phyloP scores from a whole-genome alignment of 179 eudicot species.

The Nepenthes alata region DNA sequence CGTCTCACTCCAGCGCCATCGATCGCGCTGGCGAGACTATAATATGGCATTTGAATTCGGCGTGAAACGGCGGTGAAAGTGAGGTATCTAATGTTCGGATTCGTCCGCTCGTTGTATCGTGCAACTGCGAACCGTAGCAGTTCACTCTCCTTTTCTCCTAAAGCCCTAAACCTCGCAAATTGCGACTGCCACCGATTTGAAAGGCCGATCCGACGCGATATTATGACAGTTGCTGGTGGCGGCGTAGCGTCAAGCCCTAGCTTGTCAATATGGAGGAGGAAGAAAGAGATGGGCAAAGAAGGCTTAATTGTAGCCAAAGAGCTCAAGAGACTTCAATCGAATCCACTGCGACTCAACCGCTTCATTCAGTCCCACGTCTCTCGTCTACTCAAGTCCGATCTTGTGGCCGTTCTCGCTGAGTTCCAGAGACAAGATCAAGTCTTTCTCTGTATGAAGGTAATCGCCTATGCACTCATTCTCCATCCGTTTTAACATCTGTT shows the following conservation, averaged over 20 bases:
- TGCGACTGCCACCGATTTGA: neutral
- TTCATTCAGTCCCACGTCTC: conserved; percentile 57
- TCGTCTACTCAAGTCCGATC: conserved; percentile 68
- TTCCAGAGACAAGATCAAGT: conserved; percentile 83
- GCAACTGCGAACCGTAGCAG: neutral
- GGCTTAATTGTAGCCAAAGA: conserved; percentile 74
- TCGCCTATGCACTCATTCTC: too few relatives aligned
- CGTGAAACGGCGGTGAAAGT: too few relatives aligned
- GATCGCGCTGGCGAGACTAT: too few relatives aligned
- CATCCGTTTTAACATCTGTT: too few relatives aligned
- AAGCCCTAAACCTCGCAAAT: neutral
- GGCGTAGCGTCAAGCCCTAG: conserved; percentile 14
- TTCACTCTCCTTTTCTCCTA: neutral
- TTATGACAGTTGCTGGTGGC: neutral
- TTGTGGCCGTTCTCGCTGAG: conserved; percentile 71
- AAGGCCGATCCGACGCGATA: neutral
- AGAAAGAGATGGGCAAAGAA: conserved; percentile 87
- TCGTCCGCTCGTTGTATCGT: neutral
- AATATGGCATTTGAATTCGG: too few relatives aligned
- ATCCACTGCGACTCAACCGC: conserved; percentile 51
- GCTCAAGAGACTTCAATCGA: conserved; percentile 62
- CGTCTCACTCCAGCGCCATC: too few relatives aligned
- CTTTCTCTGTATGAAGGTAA: conserved; percentile 68
- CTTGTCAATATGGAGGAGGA: conserved; percentile 88
- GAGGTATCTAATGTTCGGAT: conserved; percentile 1